These are phyloP conservation scores for Thermochaetoides dissita DNA, from an alignment of 2,329 filamentous ascomycete genomes.

Conservation along the genomic window DNA sequence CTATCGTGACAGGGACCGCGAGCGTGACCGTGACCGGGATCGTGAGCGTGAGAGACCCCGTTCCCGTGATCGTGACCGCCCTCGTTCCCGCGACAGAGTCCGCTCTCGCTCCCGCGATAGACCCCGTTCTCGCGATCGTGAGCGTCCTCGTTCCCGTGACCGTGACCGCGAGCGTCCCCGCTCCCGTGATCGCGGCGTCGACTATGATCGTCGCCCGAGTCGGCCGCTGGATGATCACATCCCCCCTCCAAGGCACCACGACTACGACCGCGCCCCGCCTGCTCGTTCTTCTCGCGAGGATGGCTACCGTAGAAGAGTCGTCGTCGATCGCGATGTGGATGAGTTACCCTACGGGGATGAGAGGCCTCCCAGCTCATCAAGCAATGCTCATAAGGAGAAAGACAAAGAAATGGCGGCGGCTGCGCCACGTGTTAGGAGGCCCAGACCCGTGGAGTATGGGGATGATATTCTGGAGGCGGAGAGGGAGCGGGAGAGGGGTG, in stretches of 20 bases:
- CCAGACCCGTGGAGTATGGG: no score
- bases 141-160: constrained; percentile 20
- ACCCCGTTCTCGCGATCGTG: constrained; percentile 15
- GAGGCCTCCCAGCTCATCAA: constrained; percentile 34
- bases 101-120: constrained; percentile 19
- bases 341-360: constrained; percentile 85
- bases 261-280: constrained; percentile 28
- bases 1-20: constrained; percentile 18
- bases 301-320: constrained; percentile 62
- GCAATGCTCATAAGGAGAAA: no score
- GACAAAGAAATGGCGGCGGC: no score
- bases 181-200: constrained; percentile 24
- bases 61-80: constrained; percentile 18
- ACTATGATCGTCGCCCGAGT: constrained; percentile 24
- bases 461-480: constrained; percentile 49
- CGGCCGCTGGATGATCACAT: constrained; percentile 7
- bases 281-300: constrained; percentile 54
- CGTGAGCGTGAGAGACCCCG: constrained; percentile 24
- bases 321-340: constrained; percentile 58
- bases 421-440: no score
- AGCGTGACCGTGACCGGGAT: constrained; percentile 23
- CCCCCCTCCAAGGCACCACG: constrained; percentile 6
- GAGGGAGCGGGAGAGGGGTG: constrained; percentile 20
- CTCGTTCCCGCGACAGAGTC: constrained; percentile 18
- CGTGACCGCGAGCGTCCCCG: constrained; percentile 16